Percentiles rank a stretch among this genome's conserved stretches.
phyloP scores from a whole-genome alignment of 352 stramenopile species.

The Globisporangium paroecandrum region DNA sequence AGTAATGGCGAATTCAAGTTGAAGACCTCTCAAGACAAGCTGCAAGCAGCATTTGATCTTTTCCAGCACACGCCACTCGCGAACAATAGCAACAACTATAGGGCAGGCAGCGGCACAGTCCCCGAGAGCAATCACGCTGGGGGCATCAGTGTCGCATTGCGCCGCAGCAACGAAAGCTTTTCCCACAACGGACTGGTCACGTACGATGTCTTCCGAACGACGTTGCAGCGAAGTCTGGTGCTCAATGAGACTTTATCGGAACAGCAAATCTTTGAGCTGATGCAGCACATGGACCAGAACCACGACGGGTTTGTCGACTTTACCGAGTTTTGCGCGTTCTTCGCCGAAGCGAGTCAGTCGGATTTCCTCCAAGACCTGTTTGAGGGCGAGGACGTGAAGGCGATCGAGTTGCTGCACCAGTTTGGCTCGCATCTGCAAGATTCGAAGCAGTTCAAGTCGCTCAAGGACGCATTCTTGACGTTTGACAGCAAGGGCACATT shows the following conservation, averaged over 20 bases:
- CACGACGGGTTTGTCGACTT: slow-evolving; percentile 88
- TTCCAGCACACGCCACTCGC: slow-evolving; percentile 33
- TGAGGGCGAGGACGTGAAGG: slow-evolving; percentile 68
- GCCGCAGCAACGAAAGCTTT: slow-evolving; percentile 44
- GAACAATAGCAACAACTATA: background rate
- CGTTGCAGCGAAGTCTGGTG: slow-evolving; percentile 57
- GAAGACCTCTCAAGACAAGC: slow-evolving; percentile 48
- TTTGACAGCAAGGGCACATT: slow-evolving; percentile 44
- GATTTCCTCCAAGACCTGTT: slow-evolving; percentile 78
- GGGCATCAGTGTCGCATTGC: slow-evolving; percentile 27
- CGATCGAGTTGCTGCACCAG: slow-evolving; percentile 66
- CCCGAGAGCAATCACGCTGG: slow-evolving; percentile 15
- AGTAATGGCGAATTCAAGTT: slow-evolving; percentile 39
- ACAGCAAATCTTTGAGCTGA: slow-evolving; percentile 91
- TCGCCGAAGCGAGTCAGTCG: slow-evolving; percentile 70
- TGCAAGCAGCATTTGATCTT: slow-evolving; percentile 68
- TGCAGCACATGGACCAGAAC: slow-evolving; percentile 91
- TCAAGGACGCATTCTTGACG: slow-evolving; percentile 53
- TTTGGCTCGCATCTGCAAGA: slow-evolving; percentile 49
- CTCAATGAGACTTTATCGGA: slow-evolving; percentile 69
- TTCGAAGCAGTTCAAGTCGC: slow-evolving; percentile 38
- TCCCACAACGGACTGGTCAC: slow-evolving; percentile 54
- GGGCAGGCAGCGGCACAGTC: background rate
- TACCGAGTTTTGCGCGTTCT: slow-evolving; percentile 87
- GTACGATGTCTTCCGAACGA: slow-evolving; percentile 76